Conservation (phyloP, 148 eudicot species). For the Diospyros kaki region DNA sequence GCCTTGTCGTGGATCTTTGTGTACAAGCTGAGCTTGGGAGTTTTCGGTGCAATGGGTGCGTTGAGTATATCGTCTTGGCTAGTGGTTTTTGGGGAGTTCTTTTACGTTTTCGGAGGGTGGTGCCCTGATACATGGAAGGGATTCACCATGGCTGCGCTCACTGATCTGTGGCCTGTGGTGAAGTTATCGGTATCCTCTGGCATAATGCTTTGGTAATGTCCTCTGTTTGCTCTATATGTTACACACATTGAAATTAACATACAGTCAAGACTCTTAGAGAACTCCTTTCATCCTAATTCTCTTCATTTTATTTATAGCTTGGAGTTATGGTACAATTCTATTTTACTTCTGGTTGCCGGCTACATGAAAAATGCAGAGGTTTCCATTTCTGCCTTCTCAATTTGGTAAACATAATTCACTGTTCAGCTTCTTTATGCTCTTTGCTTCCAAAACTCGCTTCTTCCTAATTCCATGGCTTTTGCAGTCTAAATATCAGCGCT, state of each 20-base stretch:
- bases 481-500: constrained; percentile 60
- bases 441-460: neutral
- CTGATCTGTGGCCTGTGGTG: constrained; percentile 48
- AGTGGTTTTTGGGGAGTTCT: constrained; percentile 41
- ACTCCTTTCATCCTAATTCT: no score
- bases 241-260: no score
- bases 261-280: no score
- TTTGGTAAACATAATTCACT: constrained; percentile 35
- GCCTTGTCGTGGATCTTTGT: constrained; percentile 57
- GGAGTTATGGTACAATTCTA: constrained; percentile 72
- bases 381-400: constrained; percentile 73
- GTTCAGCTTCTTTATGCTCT: neutral
- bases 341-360: constrained; percentile 62
- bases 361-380: constrained; percentile 61
- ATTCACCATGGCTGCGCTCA: constrained; percentile 40
- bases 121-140: constrained; percentile 63
- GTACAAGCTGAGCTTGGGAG: constrained; percentile 28
- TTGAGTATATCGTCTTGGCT: constrained; percentile 39
- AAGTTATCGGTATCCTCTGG: constrained; percentile 61
- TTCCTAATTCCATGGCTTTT: constrained; percentile 1
- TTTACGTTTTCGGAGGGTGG: constrained; percentile 57
- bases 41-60: constrained; percentile 52
- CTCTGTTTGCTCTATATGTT: neutral
- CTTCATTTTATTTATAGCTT: constrained; percentile 26
- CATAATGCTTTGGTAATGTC: constrained; percentile 54